Evolutionary conservation across 202 grass and related monocot species (phyloP), one percentile per base, ranked within the genome.

Genomic region (Sporobolus alterniflorus): DNA sequence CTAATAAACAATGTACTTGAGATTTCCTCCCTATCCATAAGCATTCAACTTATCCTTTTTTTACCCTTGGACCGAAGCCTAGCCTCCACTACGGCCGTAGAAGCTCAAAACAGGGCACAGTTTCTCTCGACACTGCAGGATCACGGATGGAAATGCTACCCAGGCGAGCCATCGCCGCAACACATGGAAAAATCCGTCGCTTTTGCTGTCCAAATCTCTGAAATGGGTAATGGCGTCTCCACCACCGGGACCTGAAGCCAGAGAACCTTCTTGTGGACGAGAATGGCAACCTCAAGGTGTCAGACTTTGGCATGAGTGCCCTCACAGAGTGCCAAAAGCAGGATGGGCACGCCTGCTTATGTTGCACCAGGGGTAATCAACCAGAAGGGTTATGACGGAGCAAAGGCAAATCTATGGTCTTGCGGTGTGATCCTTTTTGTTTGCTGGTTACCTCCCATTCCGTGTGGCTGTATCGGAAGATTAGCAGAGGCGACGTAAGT

Each of bases 211-310:
- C n/a, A n/a, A n/a, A n/a, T n/a, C n/a, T n/a, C n/a, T n/a, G n/a
- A n/a, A n/a, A n/a, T n/a, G n/a, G 91, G 90, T 77, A 90, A 88
- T 3, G 95, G 90, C n/a, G 95, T 97, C 70, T 97, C n/a, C n/a
- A 89, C 60, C 95, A 97, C 57, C 88, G 90, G 17, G 95, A 97
- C 60, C 90, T 97, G 65, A 98, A 98, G 76, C 95, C 84, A 0
- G 95, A 98, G 71, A 98, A 98, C 83, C 95, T 98, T 40, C 90
- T 98, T 7, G 52, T 93, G 4, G 92, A 98, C 11, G 92, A 93
- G 73, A 77, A 93, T 12, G 90, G 90, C 31, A 93, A 91, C 79
- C 90, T 98, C 51, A 98, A 98, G 71, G 90, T 94, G n/a, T 88
- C 95, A 0, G 95, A 98, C 80, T 98, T 98, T 12, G 90, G 95